Evolutionary conservation across 306 rosid species (phyloP).

Genomic region (Cyclanthera cordifolia): DNA sequence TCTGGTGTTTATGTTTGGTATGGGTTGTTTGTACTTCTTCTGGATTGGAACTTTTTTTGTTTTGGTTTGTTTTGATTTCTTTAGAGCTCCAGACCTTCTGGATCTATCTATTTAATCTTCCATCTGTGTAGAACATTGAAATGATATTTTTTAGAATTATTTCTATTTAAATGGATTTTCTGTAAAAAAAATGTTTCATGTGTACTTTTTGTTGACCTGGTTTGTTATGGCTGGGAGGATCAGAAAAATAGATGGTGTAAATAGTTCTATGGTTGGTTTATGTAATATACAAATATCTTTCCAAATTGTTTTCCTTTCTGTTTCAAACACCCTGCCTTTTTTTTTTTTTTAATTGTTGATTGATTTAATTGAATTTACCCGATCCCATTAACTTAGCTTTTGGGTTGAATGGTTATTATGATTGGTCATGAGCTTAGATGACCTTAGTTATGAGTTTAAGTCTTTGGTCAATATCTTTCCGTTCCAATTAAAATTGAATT

Average conservation of each 20-base stretch:
- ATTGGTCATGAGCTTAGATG: too few species aligned
- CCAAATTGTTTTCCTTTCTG: not conserved
- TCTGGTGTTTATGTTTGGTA: not conserved
- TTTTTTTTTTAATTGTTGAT: too few species aligned
- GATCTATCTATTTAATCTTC: constrained; percentile 7
- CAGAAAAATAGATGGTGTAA: not conserved
- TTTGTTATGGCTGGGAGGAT: not conserved
- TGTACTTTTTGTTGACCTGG: not conserved
- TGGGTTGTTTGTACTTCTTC: not conserved
- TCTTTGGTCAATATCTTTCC: too few species aligned
- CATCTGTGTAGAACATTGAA: not conserved
- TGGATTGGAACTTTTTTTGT: not conserved
- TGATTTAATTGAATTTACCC: too few species aligned
- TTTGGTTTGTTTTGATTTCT: constrained; percentile 1
- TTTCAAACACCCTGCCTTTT: too few species aligned
- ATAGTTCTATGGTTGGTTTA: not conserved
- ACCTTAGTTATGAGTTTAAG: too few species aligned
- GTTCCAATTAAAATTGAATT: too few species aligned
- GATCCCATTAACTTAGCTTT: too few species aligned
- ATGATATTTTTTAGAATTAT: not conserved
- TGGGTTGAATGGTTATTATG: too few species aligned
- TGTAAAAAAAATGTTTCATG: not conserved
- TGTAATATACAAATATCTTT: too few species aligned
- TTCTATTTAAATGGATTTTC: not conserved
- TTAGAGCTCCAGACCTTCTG: not conserved